Evolutionary conservation across 2,329 filamentous ascomycete genomes (phyloP), one percentile per base, ranked within the genome.

Genomic region (Thielaviopsis euricoi): DNA sequence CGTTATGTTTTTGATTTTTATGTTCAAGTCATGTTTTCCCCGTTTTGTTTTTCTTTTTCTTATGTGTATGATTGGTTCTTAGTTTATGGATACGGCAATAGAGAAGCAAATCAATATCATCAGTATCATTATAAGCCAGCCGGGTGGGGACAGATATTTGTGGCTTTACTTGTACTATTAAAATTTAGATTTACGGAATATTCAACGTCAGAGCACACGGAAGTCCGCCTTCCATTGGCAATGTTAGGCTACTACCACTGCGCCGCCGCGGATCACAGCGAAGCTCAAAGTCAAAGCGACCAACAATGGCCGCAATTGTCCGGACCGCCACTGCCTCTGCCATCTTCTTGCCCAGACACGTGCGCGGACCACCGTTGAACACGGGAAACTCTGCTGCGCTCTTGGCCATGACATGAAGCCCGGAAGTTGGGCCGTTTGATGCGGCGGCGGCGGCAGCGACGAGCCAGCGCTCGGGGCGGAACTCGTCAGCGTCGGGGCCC

Each of bases 321-420:
- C 81, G 78, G 17, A 77, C 74, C 5, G 75, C 79, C 49, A 84
- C 73, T 6, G 74, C 62, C 67, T 84, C 80, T 3, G 82, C 81
- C 81, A 84, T 83, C 63, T 75, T 78, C 70, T 79, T 81, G 2
- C 81, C 81, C 40, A 85, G 67, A 61, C 81, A 85, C 2, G 73
- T 73, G 43, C 81, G 71, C n/a, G 78, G 70, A 0, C 81, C 81
- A 19, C 80, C 81, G 63, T 84, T 82, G 66, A 85, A 85, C 2
- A 84, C 81, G 1, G 78, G 80, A 62, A 77, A 85, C 66, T 83
- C 81, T 17, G 73, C 74, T 1, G 76, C 71, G 56, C 71, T 72
- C 60, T 74, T 64, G 33, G 76, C 29, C 64, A 67, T 17, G 21
- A 77, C 64, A 2, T 76, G 62, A 29, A 68, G 71, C 0, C 69